Conservation (phyloP, 805 yeast genomes). For the Wickerhamomyces sydowiorum region DNA sequence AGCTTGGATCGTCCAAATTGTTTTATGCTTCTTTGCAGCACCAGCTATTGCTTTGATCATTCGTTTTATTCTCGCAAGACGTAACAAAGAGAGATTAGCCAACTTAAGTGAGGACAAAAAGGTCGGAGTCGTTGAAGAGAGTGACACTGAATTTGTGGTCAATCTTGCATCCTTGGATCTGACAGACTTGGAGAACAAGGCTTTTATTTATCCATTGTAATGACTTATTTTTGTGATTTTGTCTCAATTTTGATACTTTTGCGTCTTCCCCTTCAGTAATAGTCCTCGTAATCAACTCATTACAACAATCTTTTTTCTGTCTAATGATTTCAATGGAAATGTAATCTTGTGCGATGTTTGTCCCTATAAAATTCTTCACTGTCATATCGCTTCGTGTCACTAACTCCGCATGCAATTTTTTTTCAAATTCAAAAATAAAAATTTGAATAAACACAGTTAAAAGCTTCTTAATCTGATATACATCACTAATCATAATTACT, state of each 20-base stretch:
- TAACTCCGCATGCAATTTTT: not conserved
- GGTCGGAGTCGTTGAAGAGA: slow-evolving; percentile 26
- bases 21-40: slow-evolving; percentile 41
- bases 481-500: not conserved
- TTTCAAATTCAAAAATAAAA: not conserved
- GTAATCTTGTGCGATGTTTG: too few relatives aligned
- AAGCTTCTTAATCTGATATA: not conserved
- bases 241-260: too few relatives aligned
- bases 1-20: slow-evolving; percentile 53
- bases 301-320: too few relatives aligned
- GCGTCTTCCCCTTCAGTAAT: too few relatives aligned
- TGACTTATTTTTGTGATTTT: too few relatives aligned
- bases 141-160: slow-evolving; percentile 27
- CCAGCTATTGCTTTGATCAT: slow-evolving; percentile 39
- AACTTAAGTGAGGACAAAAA: slow-evolving; percentile 12
- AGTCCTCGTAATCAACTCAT: too few relatives aligned
- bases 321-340: too few relatives aligned
- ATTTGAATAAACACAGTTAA: not conserved
- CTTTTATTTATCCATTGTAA: slow-evolving; percentile 44
- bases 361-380: too few relatives aligned
- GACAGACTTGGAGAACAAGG: slow-evolving; percentile 46
- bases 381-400: not conserved
- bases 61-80: slow-evolving; percentile 35
- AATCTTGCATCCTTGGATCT: slow-evolving; percentile 40
- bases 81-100: slow-evolving; percentile 37